Conservation (phyloP, 2,329 filamentous ascomycete species). For the Fusarium redolens region DNA sequence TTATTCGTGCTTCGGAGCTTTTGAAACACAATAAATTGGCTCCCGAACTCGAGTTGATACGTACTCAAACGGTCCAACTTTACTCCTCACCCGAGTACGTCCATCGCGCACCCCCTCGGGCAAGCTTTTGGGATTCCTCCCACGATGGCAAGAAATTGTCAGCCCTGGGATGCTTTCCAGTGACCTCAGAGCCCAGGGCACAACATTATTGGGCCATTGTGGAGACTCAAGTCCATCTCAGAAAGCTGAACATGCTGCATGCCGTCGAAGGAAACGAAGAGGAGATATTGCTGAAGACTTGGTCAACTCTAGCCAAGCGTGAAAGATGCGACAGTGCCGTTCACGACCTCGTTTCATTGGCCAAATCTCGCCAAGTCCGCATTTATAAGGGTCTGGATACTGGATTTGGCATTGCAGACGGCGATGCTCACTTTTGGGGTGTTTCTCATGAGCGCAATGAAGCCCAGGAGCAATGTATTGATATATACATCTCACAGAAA, state of each 20-base stretch:
- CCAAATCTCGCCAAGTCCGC: neutral
- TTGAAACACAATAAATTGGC: too few species aligned
- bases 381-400: slow-evolving; percentile 2
- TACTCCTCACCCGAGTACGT: neutral
- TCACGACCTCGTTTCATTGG: neutral
- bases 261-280: slow-evolving; percentile 24
- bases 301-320: too few species aligned
- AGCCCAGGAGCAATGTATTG: too few species aligned
- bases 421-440: neutral
- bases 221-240: slow-evolving; percentile 26
- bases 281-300: slow-evolving; percentile 8
- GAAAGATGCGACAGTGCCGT: neutral
- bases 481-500: neutral
- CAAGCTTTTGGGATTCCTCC: slow-evolving; percentile 21
- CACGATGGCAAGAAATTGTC: slow-evolving; percentile 14
- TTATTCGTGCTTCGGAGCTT: too few species aligned
- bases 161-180: slow-evolving; percentile 17
- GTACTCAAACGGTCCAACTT: too few species aligned
- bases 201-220: slow-evolving; percentile 25
- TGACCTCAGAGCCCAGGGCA: slow-evolving; percentile 21
- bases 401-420: neutral
- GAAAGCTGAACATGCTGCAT: slow-evolving; percentile 23
- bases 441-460: neutral
- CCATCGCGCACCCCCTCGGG: neutral
- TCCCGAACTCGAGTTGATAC: too few species aligned